phyloP scores from a whole-genome alignment of 129 eudicot species.

The Ambrosia artemisiifolia region DNA sequence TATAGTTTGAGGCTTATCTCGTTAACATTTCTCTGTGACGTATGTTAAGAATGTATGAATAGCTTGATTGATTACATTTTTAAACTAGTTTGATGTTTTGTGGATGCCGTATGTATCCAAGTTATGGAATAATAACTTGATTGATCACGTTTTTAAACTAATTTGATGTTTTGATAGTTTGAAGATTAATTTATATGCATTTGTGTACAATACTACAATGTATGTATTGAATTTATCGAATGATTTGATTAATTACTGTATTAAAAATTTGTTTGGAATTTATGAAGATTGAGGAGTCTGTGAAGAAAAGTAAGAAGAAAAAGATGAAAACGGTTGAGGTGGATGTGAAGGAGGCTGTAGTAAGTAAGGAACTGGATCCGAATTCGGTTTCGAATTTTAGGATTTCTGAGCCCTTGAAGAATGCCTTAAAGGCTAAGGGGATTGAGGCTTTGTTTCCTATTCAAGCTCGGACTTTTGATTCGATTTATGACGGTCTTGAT shows the following conservation, averaged over 20 bases:
- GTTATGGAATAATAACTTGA: too few species aligned
- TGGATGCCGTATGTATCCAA: neutral
- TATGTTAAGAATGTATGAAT: neutral
- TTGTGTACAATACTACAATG: neutral
- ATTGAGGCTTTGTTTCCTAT: constrained; percentile 83
- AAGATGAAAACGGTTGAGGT: constrained; percentile 42
- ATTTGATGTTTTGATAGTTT: too few species aligned
- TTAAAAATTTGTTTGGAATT: neutral
- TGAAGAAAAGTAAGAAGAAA: constrained; percentile 51
- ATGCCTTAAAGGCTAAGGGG: constrained; percentile 63
- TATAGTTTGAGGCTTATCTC: neutral
- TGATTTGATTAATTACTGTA: neutral
- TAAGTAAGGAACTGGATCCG: constrained; percentile 45
- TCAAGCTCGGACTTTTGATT: constrained; percentile 77
- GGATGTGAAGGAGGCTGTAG: constrained; percentile 35
- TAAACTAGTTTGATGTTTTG: neutral
- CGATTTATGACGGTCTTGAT: constrained; percentile 69
- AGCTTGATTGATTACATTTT: neutral
- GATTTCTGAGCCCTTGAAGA: constrained; percentile 70
- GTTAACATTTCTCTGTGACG: neutral
- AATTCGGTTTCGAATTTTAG: constrained; percentile 66
- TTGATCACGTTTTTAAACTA: neutral
- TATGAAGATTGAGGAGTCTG: constrained; percentile 34
- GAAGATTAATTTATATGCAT: neutral
- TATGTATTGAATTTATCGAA: neutral